Evolutionary conservation across 352 stramenopile genomes (phyloP).

Genomic region (Globisporangium sylvaticum): DNA sequence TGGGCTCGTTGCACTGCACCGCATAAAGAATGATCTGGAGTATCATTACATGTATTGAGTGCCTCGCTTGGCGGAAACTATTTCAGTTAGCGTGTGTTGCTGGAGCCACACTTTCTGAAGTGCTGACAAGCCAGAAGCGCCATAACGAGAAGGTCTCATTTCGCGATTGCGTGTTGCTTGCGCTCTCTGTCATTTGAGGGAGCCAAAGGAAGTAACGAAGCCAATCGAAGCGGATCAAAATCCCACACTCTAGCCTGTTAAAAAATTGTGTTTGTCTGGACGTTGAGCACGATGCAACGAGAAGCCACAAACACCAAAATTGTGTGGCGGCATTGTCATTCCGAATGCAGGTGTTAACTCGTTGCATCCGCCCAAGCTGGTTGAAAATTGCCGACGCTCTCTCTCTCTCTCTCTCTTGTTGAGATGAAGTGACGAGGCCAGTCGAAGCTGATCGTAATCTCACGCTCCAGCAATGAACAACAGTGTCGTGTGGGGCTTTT

Average conservation of each 20-base stretch:
- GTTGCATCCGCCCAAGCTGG: not conserved
- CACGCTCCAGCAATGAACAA: no score
- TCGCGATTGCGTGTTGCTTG: not conserved
- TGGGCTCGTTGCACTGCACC: not conserved
- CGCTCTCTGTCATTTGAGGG: not conserved
- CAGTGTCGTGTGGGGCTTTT: no score
- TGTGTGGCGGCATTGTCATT: not conserved
- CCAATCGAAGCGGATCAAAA: not conserved
- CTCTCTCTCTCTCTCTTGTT: not conserved
- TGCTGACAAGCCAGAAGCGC: not conserved
- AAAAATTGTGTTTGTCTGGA: not conserved
- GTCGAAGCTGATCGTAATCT: not conserved
- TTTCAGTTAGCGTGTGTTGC: no score
- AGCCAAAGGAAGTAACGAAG: not conserved
- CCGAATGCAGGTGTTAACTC: not conserved
- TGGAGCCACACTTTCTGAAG: not conserved
- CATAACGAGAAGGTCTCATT: not conserved
- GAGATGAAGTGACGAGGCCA: not conserved
- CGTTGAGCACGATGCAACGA: not conserved
- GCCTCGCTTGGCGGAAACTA: no score
- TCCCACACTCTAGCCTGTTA: not conserved
- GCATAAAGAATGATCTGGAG: no score
- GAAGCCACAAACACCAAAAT: not conserved
- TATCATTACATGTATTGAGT: no score
- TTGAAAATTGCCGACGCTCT: not conserved